Percentiles rank a stretch among this genome's conserved stretches.
phyloP scores from a whole-genome alignment of 2,329 filamentous ascomycete genomes.

The Colletotrichum paranaense region DNA sequence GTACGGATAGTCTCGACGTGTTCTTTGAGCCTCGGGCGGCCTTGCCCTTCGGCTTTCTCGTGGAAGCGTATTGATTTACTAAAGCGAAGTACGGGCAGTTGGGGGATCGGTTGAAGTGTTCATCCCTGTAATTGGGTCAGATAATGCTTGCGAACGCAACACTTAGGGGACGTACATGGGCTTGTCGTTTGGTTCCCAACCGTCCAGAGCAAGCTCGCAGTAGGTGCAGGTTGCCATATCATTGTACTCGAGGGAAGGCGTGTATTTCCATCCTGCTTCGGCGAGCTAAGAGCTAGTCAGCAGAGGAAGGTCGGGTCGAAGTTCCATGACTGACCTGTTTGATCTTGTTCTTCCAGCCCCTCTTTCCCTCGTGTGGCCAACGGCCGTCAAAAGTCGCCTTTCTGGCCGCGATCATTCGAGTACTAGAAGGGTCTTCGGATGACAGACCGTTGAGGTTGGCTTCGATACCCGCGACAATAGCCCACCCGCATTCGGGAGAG shows the following conservation, averaged over 20 bases:
- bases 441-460: constrained; percentile 70
- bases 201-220: constrained; percentile 89
- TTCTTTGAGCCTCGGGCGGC: constrained; percentile 71
- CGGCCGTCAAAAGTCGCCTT: constrained; percentile 83
- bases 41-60: constrained; percentile 70
- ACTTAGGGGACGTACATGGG: constrained; percentile 71
- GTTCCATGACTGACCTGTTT: constrained; percentile 73
- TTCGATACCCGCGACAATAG: constrained; percentile 74
- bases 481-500: constrained; percentile 87
- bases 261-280: constrained; percentile 94
- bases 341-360: constrained; percentile 88
- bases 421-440: constrained; percentile 78
- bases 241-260: constrained; percentile 82
- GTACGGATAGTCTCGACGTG: constrained; percentile 71
- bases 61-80: constrained; percentile 63
- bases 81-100: constrained; percentile 87
- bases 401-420: constrained; percentile 80
- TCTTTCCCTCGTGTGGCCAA: constrained; percentile 92
- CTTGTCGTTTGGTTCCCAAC: constrained; percentile 94
- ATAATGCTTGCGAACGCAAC: neutral
- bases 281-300: constrained; percentile 71
- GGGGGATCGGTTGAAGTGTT: constrained; percentile 84
- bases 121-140: constrained; percentile 69
- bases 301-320: neutral
- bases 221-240: constrained; percentile 94